Percentiles rank a stretch among this genome's conserved stretches.
Evolutionary conservation across 139 green algal species (phyloP).

Genomic region (Haematococcus lacustris): DNA sequence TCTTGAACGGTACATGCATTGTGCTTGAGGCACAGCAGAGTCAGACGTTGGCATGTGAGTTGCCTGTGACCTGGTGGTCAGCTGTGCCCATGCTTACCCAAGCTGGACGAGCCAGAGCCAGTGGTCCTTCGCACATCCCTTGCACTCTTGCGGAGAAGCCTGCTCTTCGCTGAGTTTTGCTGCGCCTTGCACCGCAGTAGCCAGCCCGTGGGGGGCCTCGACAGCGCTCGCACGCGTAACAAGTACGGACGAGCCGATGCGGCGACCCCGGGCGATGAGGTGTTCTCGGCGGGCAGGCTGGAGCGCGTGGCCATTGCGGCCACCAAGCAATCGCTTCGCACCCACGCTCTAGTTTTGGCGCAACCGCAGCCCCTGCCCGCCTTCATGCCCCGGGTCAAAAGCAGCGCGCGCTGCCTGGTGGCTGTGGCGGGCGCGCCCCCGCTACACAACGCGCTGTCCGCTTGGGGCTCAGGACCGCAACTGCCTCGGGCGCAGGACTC

Average conservation of each 20-base stretch:
- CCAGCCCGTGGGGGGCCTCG: background rate
- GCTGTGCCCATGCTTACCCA: too few species aligned
- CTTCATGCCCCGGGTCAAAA: background rate
- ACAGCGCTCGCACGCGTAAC: background rate
- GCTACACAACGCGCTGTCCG: constrained; percentile 21
- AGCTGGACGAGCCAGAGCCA: too few species aligned
- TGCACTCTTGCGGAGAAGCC: too few species aligned
- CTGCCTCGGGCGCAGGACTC: background rate
- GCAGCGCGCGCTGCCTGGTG: constrained; percentile 9
- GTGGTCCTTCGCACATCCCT: too few species aligned
- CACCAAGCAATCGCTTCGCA: constrained; percentile 77
- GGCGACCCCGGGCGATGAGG: constrained; percentile 1
- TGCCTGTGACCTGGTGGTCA: too few species aligned
- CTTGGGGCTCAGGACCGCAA: background rate
- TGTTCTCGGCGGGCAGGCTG: constrained; percentile 37
- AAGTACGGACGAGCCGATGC: background rate
- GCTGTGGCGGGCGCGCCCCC: constrained; percentile 38
- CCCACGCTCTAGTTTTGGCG: constrained; percentile 44
- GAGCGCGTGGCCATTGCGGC: constrained; percentile 70
- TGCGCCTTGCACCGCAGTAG: background rate
- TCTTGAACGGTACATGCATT: too few species aligned
- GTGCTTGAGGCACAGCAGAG: too few species aligned
- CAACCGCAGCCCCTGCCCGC: constrained; percentile 24
- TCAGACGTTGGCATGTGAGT: too few species aligned
- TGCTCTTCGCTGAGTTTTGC: too few species aligned